Base-by-base conservation (phyloP, 148 eudicot genomes). In the Linanthus parryae region DNA sequence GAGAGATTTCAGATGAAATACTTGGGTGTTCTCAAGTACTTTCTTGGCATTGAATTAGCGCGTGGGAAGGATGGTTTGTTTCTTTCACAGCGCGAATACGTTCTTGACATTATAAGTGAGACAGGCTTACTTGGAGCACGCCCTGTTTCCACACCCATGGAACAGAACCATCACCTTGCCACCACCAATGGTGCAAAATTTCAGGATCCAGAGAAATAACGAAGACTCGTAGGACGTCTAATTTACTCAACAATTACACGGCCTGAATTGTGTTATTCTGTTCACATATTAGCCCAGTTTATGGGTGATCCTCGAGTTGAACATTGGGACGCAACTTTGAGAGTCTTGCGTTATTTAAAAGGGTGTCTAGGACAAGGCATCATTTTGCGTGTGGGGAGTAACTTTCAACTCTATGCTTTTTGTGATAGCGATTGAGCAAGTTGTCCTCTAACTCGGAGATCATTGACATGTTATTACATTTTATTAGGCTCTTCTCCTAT, bases 211-310 rank as follows among this genome's bases (percentile, higher is more conserved):
- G 21, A 15, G 7, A 11, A 5, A 9, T 52, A 52, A 15, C 18
- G 39, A 23, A 6, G 40, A 10, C 20, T 52, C 1, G 19, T 52
- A 1, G 56, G 56, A 20, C 15, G 44, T 6, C 17, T 41, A 20
- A 41, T 41, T 16, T 41, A 41, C 18, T 41, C 17, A 20, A 4
- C 39, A 10, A 9, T 33, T 7, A 52, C 39, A 7, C 18, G 56
- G n/a, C 56, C 56, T 3, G 56, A 52, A 5, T 12, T 52, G 3
- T 13, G 8, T n/a, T 52, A 52, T 33, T 52, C 18, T 9, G 40
- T 52, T 5, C 56, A 52, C 19, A n/a, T 52, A n/a, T n/a, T n/a
- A n/a, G n/a, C n/a, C n/a, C n/a, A n/a, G n/a, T n/a, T n/a, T n/a
- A n/a, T n/a, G n/a, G n/a, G n/a, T n/a, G n/a, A n/a, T n/a, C n/a